phyloP scores from a whole-genome alignment of 2,329 filamentous ascomycete genomes.

The Fusarium oxysporum region DNA sequence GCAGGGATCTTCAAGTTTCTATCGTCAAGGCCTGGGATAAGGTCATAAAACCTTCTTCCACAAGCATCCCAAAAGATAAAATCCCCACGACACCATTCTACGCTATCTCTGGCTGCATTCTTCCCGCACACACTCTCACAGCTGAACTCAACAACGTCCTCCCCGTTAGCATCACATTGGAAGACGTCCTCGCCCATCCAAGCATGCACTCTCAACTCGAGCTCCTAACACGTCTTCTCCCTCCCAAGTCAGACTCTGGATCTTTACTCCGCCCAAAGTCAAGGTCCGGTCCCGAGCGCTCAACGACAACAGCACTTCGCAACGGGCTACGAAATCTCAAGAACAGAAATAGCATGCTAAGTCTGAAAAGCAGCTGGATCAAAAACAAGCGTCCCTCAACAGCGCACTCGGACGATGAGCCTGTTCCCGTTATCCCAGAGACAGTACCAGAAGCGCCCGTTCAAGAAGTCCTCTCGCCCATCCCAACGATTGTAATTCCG shows the following conservation, averaged over 20 bases:
- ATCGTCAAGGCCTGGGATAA: slow-evolving; percentile 60
- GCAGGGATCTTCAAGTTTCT: slow-evolving; percentile 54
- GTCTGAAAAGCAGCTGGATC: slow-evolving; percentile 45
- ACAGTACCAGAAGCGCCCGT: background rate
- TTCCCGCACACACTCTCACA: slow-evolving; percentile 61
- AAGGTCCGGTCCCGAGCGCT: slow-evolving; percentile 3
- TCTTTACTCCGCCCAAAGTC: slow-evolving; percentile 24
- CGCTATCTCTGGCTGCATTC: slow-evolving; percentile 61
- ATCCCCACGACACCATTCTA: slow-evolving; percentile 62
- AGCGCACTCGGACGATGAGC: background rate
- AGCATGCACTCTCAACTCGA: slow-evolving; percentile 63
- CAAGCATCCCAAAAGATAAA: slow-evolving; percentile 55
- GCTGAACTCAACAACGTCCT: slow-evolving; percentile 58
- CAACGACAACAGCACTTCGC: slow-evolving; percentile 22
- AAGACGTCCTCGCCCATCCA: slow-evolving; percentile 63
- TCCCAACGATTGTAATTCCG: background rate
- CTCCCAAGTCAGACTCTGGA: slow-evolving; percentile 22
- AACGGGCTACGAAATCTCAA: slow-evolving; percentile 39
- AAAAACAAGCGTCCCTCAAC: slow-evolving; percentile 30
- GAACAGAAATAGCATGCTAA: slow-evolving; percentile 39
- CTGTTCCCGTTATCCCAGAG: background rate
- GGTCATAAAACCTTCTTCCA: slow-evolving; percentile 54
- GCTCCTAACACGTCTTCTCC: slow-evolving; percentile 50
- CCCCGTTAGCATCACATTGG: slow-evolving; percentile 55
- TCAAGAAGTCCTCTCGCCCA: background rate